Conservation (phyloP, 2,329 filamentous ascomycete species). For the Fusarium sororula region DNA sequence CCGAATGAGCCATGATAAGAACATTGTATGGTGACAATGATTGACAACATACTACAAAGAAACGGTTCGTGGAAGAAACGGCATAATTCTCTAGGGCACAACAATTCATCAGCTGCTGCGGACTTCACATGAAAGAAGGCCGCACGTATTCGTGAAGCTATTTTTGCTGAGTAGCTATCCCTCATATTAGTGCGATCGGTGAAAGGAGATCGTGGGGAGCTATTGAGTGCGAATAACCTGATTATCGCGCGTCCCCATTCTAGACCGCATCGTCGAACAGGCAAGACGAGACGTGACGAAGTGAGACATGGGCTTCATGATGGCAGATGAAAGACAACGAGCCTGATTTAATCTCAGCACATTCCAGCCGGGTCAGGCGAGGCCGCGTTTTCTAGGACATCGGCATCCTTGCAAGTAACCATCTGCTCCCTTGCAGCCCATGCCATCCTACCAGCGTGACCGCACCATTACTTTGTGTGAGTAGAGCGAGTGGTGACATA, state of each 20-base stretch:
- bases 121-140: not conserved
- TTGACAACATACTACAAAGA: not conserved
- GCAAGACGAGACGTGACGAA: conserved; percentile 17
- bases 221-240: conserved; percentile 13
- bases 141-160: conserved; percentile 6
- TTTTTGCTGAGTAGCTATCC: not conserved
- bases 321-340: conserved; percentile 5
- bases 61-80: not conserved
- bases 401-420: conserved; percentile 10
- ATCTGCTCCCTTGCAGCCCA: conserved; percentile 27
- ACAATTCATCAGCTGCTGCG: not conserved
- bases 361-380: conserved; percentile 15
- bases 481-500: not conserved
- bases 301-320: conserved; percentile 24
- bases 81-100: not conserved
- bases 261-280: conserved; percentile 20
- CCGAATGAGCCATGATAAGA: conserved; percentile 5
- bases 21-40: not conserved
- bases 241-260: conserved; percentile 23
- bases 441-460: conserved; percentile 7
- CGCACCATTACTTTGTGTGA: not conserved
- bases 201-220: conserved; percentile 18
- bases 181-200: not conserved
- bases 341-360: conserved; percentile 18
- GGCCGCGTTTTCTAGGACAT: conserved; percentile 3